Conservation (phyloP, 1,284 basidiomycete species). For the Tranzscheliella williamsii region DNA sequence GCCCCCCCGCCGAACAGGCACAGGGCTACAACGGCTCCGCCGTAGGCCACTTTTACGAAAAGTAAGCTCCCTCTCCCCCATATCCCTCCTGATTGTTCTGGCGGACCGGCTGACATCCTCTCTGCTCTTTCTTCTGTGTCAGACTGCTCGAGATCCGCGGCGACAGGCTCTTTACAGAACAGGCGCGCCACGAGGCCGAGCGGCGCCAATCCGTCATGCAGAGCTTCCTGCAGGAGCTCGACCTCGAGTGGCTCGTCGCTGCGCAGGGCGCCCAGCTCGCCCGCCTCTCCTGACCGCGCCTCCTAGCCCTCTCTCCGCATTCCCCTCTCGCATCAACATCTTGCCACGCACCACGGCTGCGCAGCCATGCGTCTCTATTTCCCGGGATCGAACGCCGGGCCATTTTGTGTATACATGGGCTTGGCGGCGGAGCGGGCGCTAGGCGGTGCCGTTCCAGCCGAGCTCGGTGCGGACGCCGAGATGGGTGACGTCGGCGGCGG, state of each 20-base stretch:
- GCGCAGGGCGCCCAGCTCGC: slow-evolving; percentile 39
- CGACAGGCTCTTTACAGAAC: slow-evolving; percentile 65
- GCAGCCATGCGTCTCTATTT: too few relatives aligned
- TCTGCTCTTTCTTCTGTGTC: neutral
- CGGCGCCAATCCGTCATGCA: slow-evolving; percentile 68
- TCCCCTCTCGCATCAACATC: too few relatives aligned
- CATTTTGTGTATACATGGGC: too few relatives aligned
- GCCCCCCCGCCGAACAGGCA: slow-evolving; percentile 39
- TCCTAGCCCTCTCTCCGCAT: too few relatives aligned
- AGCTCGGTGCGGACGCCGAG: slow-evolving; percentile 42
- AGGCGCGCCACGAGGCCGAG: slow-evolving; percentile 72
- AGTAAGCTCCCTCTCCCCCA: slow-evolving; percentile 58
- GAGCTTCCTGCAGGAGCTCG: slow-evolving; percentile 43
- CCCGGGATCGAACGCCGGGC: too few relatives aligned
- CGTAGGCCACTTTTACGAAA: slow-evolving; percentile 84
- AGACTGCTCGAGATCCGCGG: slow-evolving; percentile 25
- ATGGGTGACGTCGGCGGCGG: slow-evolving; percentile 40
- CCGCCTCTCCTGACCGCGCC: too few relatives aligned
- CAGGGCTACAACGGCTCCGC: slow-evolving; percentile 66
- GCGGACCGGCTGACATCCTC: neutral
- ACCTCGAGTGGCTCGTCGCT: slow-evolving; percentile 49
- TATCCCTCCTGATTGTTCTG: neutral
- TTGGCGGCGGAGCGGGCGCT: too few relatives aligned
- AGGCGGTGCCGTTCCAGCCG: slow-evolving; percentile 50
- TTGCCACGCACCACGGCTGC: too few relatives aligned